Conservation (phyloP, 768 basidiomycete species). For the Gymnopilus dilepis region DNA sequence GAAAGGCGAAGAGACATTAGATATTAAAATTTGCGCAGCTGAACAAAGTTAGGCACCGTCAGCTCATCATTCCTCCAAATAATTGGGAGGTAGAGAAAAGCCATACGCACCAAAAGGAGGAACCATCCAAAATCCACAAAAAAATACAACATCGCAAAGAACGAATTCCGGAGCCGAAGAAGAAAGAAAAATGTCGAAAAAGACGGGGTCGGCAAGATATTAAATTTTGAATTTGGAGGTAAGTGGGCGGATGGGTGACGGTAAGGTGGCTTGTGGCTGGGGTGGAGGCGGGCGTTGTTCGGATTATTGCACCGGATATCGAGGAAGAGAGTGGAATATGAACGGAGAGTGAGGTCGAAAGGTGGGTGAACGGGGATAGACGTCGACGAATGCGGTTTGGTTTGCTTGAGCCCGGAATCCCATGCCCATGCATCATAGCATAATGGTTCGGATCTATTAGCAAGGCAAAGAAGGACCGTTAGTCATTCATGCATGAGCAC, state of each 20-base stretch:
- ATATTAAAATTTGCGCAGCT: not conserved
- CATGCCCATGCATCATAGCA: conserved; percentile 13
- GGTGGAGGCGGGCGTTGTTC: too few relatives aligned
- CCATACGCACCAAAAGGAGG: not conserved
- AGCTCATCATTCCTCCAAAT: not conserved
- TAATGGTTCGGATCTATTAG: conserved; percentile 20
- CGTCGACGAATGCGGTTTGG: not conserved
- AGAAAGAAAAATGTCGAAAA: not conserved
- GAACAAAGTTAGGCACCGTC: not conserved
- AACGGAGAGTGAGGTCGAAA: not conserved
- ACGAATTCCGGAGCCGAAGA: not conserved
- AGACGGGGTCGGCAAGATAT: not conserved
- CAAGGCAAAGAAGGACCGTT: not conserved
- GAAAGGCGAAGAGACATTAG: not conserved
- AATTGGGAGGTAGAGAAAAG: not conserved
- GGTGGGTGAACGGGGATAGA: not conserved
- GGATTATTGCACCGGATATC: too few relatives aligned
- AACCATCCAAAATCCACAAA: not conserved
- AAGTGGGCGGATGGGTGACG: too few relatives aligned
- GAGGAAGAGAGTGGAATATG: too few relatives aligned
- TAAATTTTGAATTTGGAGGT: not conserved
- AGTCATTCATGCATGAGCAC: not conserved
- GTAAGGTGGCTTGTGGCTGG: too few relatives aligned
- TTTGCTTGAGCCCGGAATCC: not conserved
- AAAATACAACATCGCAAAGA: not conserved